These are phyloP conservation scores for Malassezia restricta DNA, from an alignment of 1,284 basidiomycete genomes.

Conservation along the genomic window DNA sequence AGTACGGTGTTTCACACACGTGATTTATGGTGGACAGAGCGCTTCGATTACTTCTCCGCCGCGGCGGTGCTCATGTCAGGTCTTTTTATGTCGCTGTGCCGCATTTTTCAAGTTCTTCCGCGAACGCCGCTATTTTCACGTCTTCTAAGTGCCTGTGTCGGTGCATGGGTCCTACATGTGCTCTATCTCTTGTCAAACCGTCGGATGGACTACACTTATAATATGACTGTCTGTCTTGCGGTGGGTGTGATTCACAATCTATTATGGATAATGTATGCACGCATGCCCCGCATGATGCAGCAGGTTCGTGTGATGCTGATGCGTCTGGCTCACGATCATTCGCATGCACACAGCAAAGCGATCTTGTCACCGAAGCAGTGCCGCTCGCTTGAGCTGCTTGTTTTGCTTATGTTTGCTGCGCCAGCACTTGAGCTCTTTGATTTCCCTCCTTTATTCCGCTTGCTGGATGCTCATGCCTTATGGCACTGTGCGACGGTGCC, in stretches of 20 bases:
- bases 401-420: constrained; percentile 60
- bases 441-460: constrained; percentile 62
- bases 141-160: constrained; percentile 20
- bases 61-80: constrained; percentile 60
- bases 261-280: constrained; percentile 57
- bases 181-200: constrained; percentile 59
- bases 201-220: constrained; percentile 89
- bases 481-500: constrained; percentile 86
- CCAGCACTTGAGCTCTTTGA: constrained; percentile 80
- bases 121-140: constrained; percentile 18
- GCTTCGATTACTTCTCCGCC: constrained; percentile 88
- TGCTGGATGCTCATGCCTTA: constrained; percentile 82
- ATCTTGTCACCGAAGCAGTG: constrained; percentile 39
- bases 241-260: constrained; percentile 61
- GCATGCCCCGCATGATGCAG: constrained; percentile 23
- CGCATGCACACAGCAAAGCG: background rate
- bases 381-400: constrained; percentile 50
- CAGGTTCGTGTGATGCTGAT: constrained; percentile 13
- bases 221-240: constrained; percentile 71
- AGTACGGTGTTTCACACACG: constrained; percentile 81
- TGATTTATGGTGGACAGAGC: constrained; percentile 74
- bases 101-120: constrained; percentile 41
- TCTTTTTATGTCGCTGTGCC: constrained; percentile 53
- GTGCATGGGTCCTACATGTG: constrained; percentile 52
- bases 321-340: background rate